These are phyloP conservation scores for Collybia sp. DNA, from an alignment of 768 basidiomycete species.

Conservation along the genomic window DNA sequence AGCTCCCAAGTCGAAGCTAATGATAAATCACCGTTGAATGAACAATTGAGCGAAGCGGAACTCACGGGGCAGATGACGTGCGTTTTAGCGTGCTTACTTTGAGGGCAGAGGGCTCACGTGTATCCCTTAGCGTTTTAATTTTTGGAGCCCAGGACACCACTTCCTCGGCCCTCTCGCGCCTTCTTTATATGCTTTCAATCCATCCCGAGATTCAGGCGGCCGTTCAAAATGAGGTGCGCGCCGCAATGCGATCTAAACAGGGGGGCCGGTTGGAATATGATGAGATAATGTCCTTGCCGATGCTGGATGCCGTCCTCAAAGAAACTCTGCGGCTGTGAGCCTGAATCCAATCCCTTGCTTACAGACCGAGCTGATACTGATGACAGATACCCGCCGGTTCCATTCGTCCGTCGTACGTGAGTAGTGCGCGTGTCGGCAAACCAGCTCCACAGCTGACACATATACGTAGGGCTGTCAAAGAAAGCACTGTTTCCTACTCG, in stretches of 20 bases:
- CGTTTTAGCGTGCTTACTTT: constrained; percentile 7
- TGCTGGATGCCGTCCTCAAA: constrained; percentile 41
- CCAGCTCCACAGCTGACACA: neutral
- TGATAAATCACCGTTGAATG: constrained; percentile 23
- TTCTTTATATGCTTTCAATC: constrained; percentile 31
- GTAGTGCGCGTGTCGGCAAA: constrained; percentile 9
- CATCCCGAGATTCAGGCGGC: constrained; percentile 33
- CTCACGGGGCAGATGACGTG: constrained; percentile 48
- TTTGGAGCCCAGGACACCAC: constrained; percentile 51
- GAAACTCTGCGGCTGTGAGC: constrained; percentile 41
- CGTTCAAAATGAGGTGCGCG: constrained; percentile 31
- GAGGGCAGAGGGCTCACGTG: neutral
- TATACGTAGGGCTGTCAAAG: constrained; percentile 32
- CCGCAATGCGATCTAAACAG: constrained; percentile 14
- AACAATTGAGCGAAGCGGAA: constrained; percentile 37
- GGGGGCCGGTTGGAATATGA: constrained; percentile 26
- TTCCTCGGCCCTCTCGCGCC: constrained; percentile 37
- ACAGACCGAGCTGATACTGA: neutral
- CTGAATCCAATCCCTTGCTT: neutral
- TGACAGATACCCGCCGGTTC: constrained; percentile 38
- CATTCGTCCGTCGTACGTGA: constrained; percentile 41
- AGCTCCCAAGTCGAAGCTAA: constrained; percentile 30
- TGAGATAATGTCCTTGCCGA: constrained; percentile 29
- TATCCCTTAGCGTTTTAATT: constrained; percentile 32
- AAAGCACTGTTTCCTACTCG: constrained; percentile 37